These are phyloP conservation scores for Tagetes erecta DNA, from an alignment of 129 eudicot genomes.

Conservation along the genomic window DNA sequence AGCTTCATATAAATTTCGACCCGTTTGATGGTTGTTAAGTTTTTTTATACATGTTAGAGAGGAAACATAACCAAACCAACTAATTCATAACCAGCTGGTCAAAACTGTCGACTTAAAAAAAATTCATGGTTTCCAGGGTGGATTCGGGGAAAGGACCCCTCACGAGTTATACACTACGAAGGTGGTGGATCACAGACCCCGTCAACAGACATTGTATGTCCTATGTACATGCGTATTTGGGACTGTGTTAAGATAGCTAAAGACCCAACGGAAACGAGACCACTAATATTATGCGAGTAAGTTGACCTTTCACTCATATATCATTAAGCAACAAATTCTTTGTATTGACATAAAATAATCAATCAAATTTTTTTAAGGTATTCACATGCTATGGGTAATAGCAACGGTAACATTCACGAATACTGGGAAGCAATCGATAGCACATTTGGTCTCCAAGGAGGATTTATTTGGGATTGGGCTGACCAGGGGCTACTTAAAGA, in stretches of 20 bases:
- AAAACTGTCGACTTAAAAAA: neutral
- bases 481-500: slow-evolving; percentile 89
- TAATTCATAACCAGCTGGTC: neutral
- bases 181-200: slow-evolving; percentile 93
- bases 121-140: slow-evolving; percentile 62
- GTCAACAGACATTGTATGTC: slow-evolving; percentile 91
- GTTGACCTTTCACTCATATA: slow-evolving; percentile 30
- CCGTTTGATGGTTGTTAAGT: neutral
- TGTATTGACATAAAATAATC: neutral
- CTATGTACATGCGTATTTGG: slow-evolving; percentile 99
- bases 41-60: neutral
- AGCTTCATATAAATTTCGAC: neutral
- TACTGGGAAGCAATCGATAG: slow-evolving; percentile 96
- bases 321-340: neutral
- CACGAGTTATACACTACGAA: slow-evolving; percentile 87
- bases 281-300: slow-evolving; percentile 92
- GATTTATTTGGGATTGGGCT: slow-evolving; percentile 98
- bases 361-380: slow-evolving; percentile 50
- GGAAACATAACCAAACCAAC: neutral
- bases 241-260: slow-evolving; percentile 85
- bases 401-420: slow-evolving; percentile 82
- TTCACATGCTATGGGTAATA: slow-evolving; percentile 97
- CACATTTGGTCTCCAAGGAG: slow-evolving; percentile 97
- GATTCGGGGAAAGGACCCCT: slow-evolving; percentile 88
- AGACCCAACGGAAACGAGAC: slow-evolving; percentile 82